A percentile compares a stretch with the other conserved stretches of the same genome.
Conservation (phyloP, 2,329 filamentous ascomycete species). For the Hymenoscyphus repandus region DNA sequence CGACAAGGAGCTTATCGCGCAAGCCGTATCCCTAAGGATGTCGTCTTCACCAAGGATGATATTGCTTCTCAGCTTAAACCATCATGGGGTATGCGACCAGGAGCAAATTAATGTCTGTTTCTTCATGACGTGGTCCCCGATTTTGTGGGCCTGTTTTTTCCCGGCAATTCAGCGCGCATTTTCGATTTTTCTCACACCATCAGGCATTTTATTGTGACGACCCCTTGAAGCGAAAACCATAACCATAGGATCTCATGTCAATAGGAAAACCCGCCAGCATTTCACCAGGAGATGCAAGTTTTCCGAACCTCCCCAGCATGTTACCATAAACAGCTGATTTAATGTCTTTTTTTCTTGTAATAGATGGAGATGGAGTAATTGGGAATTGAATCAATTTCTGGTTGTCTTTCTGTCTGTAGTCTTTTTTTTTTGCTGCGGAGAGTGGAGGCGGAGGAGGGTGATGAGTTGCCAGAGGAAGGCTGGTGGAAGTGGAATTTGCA, state of each 20-base stretch:
- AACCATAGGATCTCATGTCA: constrained; percentile 14
- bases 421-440: background rate
- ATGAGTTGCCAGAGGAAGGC: background rate
- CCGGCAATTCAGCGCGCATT: constrained; percentile 30
- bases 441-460: background rate
- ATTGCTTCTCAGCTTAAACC: constrained; percentile 41
- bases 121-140: constrained; percentile 15
- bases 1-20: constrained; percentile 65
- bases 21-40: constrained; percentile 58
- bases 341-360: constrained; percentile 25
- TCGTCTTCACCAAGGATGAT: constrained; percentile 61
- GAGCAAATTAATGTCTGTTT: constrained; percentile 15
- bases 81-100: constrained; percentile 33
- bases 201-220: constrained; percentile 8
- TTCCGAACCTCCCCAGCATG: constrained; percentile 4
- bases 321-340: constrained; percentile 12
- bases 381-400: background rate
- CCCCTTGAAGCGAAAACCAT: constrained; percentile 2
- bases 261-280: constrained; percentile 12
- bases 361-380: constrained; percentile 12
- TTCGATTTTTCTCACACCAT: constrained; percentile 11
- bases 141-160: constrained; percentile 14
- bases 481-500: constrained; percentile 6
- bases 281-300: background rate
- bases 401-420: background rate